Conservation (phyloP, 2,329 filamentous ascomycete genomes). For the Claviceps purpurea region DNA sequence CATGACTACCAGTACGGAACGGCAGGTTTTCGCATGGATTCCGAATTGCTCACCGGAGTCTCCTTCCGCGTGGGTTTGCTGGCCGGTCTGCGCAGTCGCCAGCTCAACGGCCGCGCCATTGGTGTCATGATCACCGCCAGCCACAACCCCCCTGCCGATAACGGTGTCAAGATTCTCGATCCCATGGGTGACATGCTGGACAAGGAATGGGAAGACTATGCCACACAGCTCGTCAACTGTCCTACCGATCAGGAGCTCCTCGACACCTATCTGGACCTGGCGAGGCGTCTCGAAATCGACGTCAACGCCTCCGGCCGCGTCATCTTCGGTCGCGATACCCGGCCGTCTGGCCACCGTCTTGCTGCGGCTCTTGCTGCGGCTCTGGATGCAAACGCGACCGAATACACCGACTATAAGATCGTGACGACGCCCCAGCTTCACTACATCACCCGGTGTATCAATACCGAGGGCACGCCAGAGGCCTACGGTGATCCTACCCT, state of each 20-base stretch:
- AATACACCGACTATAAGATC: constrained; percentile 75
- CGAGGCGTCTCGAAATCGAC: constrained; percentile 64
- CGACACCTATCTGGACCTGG: constrained; percentile 62
- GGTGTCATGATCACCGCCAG: constrained; percentile 95
- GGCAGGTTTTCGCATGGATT: constrained; percentile 55
- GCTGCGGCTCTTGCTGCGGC: constrained; percentile 68
- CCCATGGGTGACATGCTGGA: constrained; percentile 97
- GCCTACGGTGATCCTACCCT: constrained; percentile 84
- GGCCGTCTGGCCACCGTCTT: constrained; percentile 77
- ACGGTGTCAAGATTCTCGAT: constrained; percentile 91
- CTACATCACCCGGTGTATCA: constrained; percentile 88
- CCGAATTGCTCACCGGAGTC: constrained; percentile 77
- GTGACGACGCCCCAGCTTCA: constrained; percentile 96
- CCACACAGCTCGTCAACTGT: constrained; percentile 81
- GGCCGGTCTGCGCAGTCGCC: constrained; percentile 76
- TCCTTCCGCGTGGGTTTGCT: constrained; percentile 86
- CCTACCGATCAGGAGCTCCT: constrained; percentile 60
- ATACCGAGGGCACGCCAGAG: constrained; percentile 77
- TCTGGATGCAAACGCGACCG: constrained; percentile 59
- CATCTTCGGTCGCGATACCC: constrained; percentile 83
- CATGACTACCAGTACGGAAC: constrained; percentile 52
- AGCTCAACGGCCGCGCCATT: constrained; percentile 79
- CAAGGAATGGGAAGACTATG: constrained; percentile 85
- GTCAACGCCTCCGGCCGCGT: constrained; percentile 59
- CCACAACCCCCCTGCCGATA: constrained; percentile 81